Evolutionary conservation across 2,329 filamentous ascomycete species (phyloP), one percentile per base, ranked within the genome.

Genomic region (Fonsecaea pugnacius): DNA sequence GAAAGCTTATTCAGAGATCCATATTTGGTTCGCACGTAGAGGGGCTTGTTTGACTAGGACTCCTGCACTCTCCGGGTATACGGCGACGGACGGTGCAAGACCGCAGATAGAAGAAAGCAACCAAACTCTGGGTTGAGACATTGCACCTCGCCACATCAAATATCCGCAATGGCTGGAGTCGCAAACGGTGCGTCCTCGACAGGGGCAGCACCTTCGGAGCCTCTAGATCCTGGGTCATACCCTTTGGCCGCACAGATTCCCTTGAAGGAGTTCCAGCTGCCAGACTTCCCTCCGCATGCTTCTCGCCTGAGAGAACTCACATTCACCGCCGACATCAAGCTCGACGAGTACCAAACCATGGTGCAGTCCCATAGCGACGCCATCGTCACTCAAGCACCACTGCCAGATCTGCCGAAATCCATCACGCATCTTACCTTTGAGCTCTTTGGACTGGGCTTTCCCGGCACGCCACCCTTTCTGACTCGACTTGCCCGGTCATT

Each of bases 381-480:
- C 35, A 77, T 74, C 70, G 48, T 62, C 27, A 58, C 57, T 12
- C 64, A 68, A 27, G 62, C 64, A 10, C 68, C 72, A 0, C 70
- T 80, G 24, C 76, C 79, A 2, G 64, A 70, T 2, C 72, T 82
- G 0, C 80, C 80, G 0, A 30, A 59, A 14, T 71, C 70, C 21
- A 80, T 83, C 67, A 78, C 78, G 36, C 72, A 72, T 61, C 72
- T 83, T 1, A 82, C 79, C 0, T 76, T 83, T 48, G 81, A 83
- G 68, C 75, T 82, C 32, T 83, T 83, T 75, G 76, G 75, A 12
- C 72, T 82, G 5, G 81, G 81, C 36, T 83, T 81, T 69, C 79
- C 75, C 7, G 67, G 67, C 6, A 65, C 58, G 7, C 74, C 76
- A 0, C 76, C 75, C 10, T 83, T 81, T 70, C 73, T 83, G 14